Base-by-base conservation (phyloP, 2,329 filamentous ascomycete genomes). In the Stagonosporopsis cucurbitacearum region DNA sequence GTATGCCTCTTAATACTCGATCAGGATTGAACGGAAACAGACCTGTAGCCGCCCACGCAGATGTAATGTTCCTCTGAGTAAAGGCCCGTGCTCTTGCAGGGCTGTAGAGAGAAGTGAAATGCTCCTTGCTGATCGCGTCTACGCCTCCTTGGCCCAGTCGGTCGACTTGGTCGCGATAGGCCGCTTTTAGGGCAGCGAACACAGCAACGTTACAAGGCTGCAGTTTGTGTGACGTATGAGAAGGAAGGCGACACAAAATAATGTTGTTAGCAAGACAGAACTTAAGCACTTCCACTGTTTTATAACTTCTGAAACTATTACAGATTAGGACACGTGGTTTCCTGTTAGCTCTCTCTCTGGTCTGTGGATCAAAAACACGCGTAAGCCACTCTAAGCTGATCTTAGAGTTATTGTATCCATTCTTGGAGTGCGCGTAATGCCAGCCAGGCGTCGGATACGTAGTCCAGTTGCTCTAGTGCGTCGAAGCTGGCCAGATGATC, bases 321-420 rank as follows among this genome's bases (percentile, higher is more conserved):
- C 55, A 71, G 17, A 77, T 73, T 19, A 77, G 62, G 3, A 76
- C 50, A 1, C 71, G 69, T 57, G 64, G 72, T 52, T 66, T 72
- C 8, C 62, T 30, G 22, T 73, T 62, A 51, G 70, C 73, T 49
- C 50, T 53, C 44, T 50, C 60, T 62, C 63, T 70, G 5, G 72
- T 77, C 58, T 72, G 33, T 11, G 69, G 71, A 58, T 77, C 58
- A 61, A 77, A 77, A 4, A 77, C 59, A 44, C 51, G 60, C 50
- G 59, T 70, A 15, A 77, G 56, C 73, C 63, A 77, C 51, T 77
- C 53, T 8, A 75, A 63, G 59, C 67, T 76, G 26, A 76, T 74
- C 22, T 69, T 63, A 8, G 65, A 73, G 54, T 76, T 54, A 33
- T 58, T 63, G 51, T 71, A 70, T 32, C 65, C 52, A 32, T 46